Evolutionary conservation across 768 basidiomycete genomes (phyloP), one percentile per base, ranked within the genome.

Genomic region (Filobasidium floriforme): DNA sequence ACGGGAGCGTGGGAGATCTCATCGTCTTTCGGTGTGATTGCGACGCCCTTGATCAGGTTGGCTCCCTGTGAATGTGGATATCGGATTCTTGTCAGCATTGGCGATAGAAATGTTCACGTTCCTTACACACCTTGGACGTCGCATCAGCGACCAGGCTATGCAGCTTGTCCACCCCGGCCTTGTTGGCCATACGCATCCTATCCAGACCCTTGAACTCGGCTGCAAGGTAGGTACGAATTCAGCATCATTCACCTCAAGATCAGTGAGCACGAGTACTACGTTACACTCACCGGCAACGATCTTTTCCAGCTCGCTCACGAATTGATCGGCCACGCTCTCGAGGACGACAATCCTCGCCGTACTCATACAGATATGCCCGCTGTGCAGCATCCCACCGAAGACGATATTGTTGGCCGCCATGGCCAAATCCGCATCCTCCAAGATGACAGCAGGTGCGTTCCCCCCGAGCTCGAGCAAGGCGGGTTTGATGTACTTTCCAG

Each of bases 341-440:
- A 73, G 71, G 0, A 77, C 75, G 43, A 79, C 68, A 2, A 75
- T 73, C 15, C 75, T 69, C 54, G 77, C 77, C 1, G 77, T 75
- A 3, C 75, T 71, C 77, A 78, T 78, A 69, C 77, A 79, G 14
- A 76, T 73, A 62, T 79, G 77, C 1, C 77, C 77, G 29, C 74
- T 72, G 63, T 79, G 75, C 54, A 76, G 59, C 24, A 73, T 62
- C 0, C 73, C 76, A 19, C 75, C 75, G 57, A 76, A 76, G 14
- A 79, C 65, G 61, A 79, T 59, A 59, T 77, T 73, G 67, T 82
- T 82, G 0, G 86, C 84, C 0, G 86, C 86, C 49, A 83, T 78
- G 11, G 79, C 72, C 28, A 86, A 69, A 70, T 86, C 80, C 0
- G 85, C 86, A 62, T 85, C 83, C 10, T 75, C 74, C 11, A 80